These are phyloP conservation scores for Uronychia setigera DNA, from an alignment of 73 alveolate species.

Conservation along the genomic window DNA sequence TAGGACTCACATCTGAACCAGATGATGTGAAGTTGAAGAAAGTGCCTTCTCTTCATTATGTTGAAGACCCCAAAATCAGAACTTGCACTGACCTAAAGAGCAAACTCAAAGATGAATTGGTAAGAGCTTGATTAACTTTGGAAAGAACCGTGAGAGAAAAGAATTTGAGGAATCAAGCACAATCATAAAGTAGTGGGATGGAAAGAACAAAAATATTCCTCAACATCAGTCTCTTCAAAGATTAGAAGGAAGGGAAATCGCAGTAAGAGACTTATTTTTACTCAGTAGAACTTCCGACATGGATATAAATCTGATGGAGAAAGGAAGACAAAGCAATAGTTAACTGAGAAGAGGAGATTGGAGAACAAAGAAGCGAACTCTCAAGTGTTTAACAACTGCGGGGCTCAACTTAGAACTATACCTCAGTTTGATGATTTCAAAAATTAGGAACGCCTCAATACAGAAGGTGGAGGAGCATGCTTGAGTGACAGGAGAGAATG, in stretches of 20 bases:
- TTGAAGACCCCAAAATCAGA: slow-evolving; percentile 52
- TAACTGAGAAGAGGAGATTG: not conserved
- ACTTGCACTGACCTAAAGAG: not conserved
- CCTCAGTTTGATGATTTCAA: not conserved
- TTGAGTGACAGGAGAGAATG: slow-evolving; percentile 58
- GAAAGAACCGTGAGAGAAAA: not conserved
- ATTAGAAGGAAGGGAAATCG: not conserved
- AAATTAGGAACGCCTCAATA: not conserved
- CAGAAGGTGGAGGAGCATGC: not conserved
- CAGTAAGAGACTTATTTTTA: not conserved
- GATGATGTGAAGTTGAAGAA: slow-evolving; percentile 50
- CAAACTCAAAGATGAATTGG: not conserved
- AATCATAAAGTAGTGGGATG: not conserved
- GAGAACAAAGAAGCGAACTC: not conserved
- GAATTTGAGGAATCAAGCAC: not conserved
- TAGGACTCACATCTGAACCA: slow-evolving; percentile 44
- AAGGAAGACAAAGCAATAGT: not conserved
- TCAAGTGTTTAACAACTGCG: not conserved
- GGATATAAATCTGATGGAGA: not conserved
- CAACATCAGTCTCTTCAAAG: not conserved
- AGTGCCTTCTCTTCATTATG: slow-evolving; percentile 68
- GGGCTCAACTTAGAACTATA: not conserved
- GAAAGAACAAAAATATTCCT: not conserved
- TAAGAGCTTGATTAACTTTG: not conserved
- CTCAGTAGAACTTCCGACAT: not conserved